Evolutionary conservation across 768 basidiomycete species (phyloP).

Genomic region (Lactarius deliciosus): DNA sequence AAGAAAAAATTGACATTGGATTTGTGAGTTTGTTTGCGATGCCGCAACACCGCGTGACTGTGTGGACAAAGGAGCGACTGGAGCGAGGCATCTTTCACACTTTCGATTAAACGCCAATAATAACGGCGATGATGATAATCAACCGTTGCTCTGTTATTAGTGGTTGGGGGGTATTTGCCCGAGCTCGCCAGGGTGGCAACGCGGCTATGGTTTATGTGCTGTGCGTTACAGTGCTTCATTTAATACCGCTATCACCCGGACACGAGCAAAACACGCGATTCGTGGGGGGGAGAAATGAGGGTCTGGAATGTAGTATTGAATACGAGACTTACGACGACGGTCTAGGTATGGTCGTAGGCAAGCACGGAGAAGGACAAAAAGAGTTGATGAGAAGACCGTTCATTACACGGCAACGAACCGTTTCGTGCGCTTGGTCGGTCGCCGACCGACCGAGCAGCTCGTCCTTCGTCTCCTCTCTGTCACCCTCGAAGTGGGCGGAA

Average conservation of each 20-base stretch:
- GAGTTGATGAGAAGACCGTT: constrained; percentile 9
- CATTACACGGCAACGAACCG: constrained; percentile 19
- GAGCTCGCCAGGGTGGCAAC: constrained; percentile 13
- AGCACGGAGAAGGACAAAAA: constrained; percentile 13
- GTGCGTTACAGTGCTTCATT: not conserved
- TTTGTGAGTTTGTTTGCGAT: not conserved
- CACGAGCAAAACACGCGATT: constrained; percentile 24
- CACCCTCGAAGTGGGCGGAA: not conserved
- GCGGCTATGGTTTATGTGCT: constrained; percentile 3
- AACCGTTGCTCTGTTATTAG: not conserved
- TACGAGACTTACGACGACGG: constrained; percentile 1
- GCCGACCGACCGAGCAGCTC: not conserved
- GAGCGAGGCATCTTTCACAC: constrained; percentile 19
- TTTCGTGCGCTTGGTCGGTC: constrained; percentile 5
- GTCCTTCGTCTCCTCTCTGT: not conserved
- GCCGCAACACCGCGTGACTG: not conserved
- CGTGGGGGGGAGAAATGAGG: constrained; percentile 3
- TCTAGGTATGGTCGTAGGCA: constrained; percentile 20
- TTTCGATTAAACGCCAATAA: constrained; percentile 4
- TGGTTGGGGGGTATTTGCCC: not conserved
- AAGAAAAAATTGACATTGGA: not conserved
- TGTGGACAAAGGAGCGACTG: not conserved
- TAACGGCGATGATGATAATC: constrained; percentile 14
- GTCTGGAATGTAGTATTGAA: constrained; percentile 11
- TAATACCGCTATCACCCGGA: constrained; percentile 10